These are phyloP conservation scores for Magnaporthiopsis poae DNA, from an alignment of 2,329 filamentous ascomycete species.

Conservation along the genomic window DNA sequence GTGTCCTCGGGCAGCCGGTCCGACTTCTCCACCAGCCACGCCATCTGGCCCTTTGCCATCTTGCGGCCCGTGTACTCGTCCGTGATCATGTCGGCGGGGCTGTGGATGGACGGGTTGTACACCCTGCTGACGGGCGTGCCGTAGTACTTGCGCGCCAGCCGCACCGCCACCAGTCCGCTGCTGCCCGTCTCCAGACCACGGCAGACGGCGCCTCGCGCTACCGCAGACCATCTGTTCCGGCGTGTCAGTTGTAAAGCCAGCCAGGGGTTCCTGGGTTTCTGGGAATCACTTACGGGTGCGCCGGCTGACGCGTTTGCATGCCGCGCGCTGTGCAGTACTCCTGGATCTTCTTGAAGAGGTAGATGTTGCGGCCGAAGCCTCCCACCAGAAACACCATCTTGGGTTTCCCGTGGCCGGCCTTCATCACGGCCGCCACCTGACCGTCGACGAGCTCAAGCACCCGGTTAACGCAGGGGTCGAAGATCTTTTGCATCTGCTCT, in stretches of 20 bases:
- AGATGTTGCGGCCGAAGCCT: conserved; percentile 12
- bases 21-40: conserved; percentile 12
- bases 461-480: conserved; percentile 12
- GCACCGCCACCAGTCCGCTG: conserved; percentile 12
- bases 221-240: conserved; percentile 6
- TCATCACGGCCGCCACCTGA: conserved; percentile 11
- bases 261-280: too few species aligned
- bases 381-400: conserved; percentile 13
- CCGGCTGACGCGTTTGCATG: conserved; percentile 10
- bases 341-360: conserved; percentile 11
- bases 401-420: conserved; percentile 8
- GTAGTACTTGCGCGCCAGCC: conserved; percentile 15
- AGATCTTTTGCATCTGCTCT: conserved; percentile 12
- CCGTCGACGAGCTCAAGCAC: conserved; percentile 12
- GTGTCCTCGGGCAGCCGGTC: conserved; percentile 10
- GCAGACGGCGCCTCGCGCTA: conserved; percentile 12
- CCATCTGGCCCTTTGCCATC: conserved; percentile 13
- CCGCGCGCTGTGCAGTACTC: conserved; percentile 11
- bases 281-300: neutral
- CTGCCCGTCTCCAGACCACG: conserved; percentile 13
- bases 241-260: neutral
- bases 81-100: conserved; percentile 10
- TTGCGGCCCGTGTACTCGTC: conserved; percentile 11
- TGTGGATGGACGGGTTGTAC: conserved; percentile 11
- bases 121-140: conserved; percentile 11